Percentiles rank a stretch among this genome's conserved stretches.
Conservation (phyloP, 202 grass and related monocot species). For the Zizania palustris region DNA sequence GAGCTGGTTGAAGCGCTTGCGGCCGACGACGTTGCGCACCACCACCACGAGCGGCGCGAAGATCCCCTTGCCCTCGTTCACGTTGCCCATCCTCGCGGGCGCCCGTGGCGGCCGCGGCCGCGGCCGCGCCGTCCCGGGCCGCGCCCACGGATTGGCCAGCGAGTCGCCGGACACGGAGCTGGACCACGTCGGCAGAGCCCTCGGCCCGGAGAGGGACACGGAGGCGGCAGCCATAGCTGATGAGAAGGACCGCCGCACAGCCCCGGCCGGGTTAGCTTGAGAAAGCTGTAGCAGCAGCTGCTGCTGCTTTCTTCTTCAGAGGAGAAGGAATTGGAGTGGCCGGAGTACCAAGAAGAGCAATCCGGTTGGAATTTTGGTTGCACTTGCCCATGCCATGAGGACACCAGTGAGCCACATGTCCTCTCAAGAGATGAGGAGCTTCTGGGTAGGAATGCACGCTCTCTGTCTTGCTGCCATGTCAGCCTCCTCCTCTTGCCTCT, state of each 20-base stretch:
- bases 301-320: not conserved
- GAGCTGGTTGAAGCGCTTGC: slow-evolving; percentile 92
- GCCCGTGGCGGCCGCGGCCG: slow-evolving; percentile 24
- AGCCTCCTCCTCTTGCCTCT: not conserved
- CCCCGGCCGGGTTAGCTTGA: too few relatives aligned
- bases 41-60: slow-evolving; percentile 79
- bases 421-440: slow-evolving; percentile 43
- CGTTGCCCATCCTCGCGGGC: slow-evolving; percentile 80
- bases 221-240: slow-evolving; percentile 43
- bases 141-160: slow-evolving; percentile 36
- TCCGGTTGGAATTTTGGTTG: not conserved
- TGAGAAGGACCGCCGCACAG: too few relatives aligned
- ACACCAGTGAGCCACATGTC: not conserved
- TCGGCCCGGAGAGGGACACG: slow-evolving; percentile 36
- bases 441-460: slow-evolving; percentile 41
- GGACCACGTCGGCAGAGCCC: slow-evolving; percentile 65
- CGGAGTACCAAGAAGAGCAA: not conserved
- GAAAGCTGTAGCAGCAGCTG: too few relatives aligned
- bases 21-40: slow-evolving; percentile 79
- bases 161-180: slow-evolving; percentile 67
- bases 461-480: slow-evolving; percentile 30
- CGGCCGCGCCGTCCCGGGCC: slow-evolving; percentile 33
- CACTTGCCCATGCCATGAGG: not conserved
- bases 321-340: not conserved
- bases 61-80: slow-evolving; percentile 91